Conservation (phyloP, 306 rosid species). For the Prunus fruticosa region DNA sequence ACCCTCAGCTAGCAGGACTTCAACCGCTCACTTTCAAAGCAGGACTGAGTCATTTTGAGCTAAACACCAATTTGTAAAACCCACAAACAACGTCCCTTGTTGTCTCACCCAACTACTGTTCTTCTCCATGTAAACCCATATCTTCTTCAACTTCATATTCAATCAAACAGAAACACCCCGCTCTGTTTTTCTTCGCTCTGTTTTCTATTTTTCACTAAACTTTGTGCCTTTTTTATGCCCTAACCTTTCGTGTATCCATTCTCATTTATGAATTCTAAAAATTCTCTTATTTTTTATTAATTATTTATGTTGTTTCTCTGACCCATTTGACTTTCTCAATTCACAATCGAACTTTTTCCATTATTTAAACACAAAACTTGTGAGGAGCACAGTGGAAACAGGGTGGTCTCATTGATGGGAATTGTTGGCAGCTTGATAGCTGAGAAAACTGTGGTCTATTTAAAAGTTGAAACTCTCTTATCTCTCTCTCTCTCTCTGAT, state of each 20-base stretch:
- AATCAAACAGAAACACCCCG: neutral
- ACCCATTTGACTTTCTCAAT: constrained; percentile 36
- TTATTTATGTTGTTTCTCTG: constrained; percentile 16
- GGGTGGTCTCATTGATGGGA: constrained; percentile 32
- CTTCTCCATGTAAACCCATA: constrained; percentile 36
- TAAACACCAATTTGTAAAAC: constrained; percentile 52
- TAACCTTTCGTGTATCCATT: constrained; percentile 14
- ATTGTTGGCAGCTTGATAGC: constrained; percentile 16
- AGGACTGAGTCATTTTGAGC: constrained; percentile 38
- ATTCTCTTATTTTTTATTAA: neutral
- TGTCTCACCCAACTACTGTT: constrained; percentile 64
- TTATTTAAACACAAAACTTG: constrained; percentile 13
- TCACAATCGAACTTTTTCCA: constrained; percentile 11
- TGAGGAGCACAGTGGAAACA: constrained; percentile 13
- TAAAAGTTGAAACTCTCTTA: constrained; percentile 22
- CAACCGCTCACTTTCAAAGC: constrained; percentile 71
- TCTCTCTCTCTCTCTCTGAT: constrained; percentile 10
- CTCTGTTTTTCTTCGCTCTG: neutral
- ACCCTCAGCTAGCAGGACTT: constrained; percentile 16
- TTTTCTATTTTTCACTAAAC: neutral
- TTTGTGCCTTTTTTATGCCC: neutral
- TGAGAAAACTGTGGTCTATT: constrained; percentile 31
- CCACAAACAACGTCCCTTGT: constrained; percentile 31
- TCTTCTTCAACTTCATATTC: constrained; percentile 27
- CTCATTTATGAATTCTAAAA: neutral